Evolutionary conservation across 805 yeast species (phyloP).

Genomic region (Candida rishiriensis): DNA sequence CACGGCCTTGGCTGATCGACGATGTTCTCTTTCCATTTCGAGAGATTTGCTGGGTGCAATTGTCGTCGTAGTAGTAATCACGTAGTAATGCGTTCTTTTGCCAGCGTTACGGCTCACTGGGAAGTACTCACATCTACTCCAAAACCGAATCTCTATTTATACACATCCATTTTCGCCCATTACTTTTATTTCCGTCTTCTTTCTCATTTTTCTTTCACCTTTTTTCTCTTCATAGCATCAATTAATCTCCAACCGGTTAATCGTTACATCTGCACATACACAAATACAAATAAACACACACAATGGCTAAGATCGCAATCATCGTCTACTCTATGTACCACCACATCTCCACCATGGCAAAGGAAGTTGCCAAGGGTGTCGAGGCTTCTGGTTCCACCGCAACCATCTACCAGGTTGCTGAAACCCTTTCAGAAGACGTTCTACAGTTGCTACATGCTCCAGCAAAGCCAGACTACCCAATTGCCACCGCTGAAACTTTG

Average conservation of each 20-base stretch:
- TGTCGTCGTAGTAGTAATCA: no score
- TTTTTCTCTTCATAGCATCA: neutral
- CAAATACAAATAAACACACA: neutral
- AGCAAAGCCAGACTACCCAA: slow-evolving; percentile 58
- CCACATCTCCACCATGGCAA: slow-evolving; percentile 69
- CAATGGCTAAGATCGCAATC: slow-evolving; percentile 30
- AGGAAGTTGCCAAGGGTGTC: slow-evolving; percentile 64
- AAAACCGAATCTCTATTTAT: neutral
- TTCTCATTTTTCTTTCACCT: neutral
- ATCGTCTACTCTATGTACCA: slow-evolving; percentile 74
- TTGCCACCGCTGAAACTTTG: slow-evolving; percentile 58
- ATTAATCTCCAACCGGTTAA: neutral
- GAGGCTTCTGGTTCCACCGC: slow-evolving; percentile 66
- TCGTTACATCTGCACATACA: neutral
- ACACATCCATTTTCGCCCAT: neutral
- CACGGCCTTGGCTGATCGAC: no score
- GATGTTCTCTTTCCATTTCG: no score
- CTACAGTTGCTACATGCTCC: slow-evolving; percentile 58
- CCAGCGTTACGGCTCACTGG: no score
- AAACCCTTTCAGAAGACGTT: slow-evolving; percentile 62
- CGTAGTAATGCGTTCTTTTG: no score
- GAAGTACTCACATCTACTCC: no score
- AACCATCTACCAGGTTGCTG: slow-evolving; percentile 70
- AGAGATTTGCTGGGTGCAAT: no score
- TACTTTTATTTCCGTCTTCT: neutral